Base-by-base conservation (phyloP, 164 flowering plant species). In the Cinnamomum chago region DNA sequence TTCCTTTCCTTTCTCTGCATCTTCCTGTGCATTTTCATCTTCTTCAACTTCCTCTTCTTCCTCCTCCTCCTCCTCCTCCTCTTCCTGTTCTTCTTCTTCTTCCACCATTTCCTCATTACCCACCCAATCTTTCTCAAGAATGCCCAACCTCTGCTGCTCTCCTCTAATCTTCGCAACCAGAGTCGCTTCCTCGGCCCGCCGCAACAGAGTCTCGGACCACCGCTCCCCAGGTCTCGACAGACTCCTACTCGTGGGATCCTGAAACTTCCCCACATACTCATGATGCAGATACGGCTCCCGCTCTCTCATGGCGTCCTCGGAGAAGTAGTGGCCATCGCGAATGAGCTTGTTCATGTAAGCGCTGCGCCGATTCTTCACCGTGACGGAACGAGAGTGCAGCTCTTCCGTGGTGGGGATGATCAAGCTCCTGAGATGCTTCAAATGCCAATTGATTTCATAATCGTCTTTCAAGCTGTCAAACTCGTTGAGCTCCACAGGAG, bases 291-390 rank as follows among this genome's bases (percentile, higher is more conserved):
- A 95, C 0, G 99, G 99, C 76, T 93, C 98, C 73, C 99, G 86
- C 80, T 92, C 99, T 83, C 99, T 85, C 99, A 95, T 95, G 0
- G 98, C 86, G 72, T 95, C 97, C 83, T 95, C 99, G 0, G 99
- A 95, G 76, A 95, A 95, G 80, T 93, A 95, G 66, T 81, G 83
- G 69, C 98, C 98, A 22, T 86, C 96, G 25, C 20, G 40, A 1
- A 93, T 73, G 62, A 93, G 78, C 80, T 79, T 92, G 75, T 86
- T 79, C 88, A 95, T 72, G 52, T 86, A 95, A 0, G 98, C 97
- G 28, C 89, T 80, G 68, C 99, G 86, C 64, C 99, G 76, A 72
- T 95, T 95, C 84, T 91, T 93, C n/a, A 92, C 90, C 18, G 76
- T 83, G 6, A 87, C 86, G 0, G 92, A 86, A 68, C 82, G 82